phyloP scores from a whole-genome alignment of 1,284 basidiomycete genomes.

The Ceratorhiza oryzae-sativae region DNA sequence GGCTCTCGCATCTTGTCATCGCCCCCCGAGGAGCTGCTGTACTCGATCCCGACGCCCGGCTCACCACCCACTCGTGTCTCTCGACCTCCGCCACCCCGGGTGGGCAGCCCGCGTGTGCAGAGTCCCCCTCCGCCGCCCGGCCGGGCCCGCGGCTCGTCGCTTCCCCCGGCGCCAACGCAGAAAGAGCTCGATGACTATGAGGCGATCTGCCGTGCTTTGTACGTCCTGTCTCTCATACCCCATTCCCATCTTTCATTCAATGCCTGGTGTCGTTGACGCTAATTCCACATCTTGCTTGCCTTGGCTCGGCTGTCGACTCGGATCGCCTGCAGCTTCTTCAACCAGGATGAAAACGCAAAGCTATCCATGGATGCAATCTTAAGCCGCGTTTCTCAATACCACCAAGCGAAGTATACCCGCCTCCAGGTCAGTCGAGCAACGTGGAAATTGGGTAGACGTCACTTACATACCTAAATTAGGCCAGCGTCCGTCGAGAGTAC shows the following conservation, averaged over 20 bases:
- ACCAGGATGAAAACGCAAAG: slow-evolving; percentile 41
- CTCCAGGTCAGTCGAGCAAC: slow-evolving; percentile 42
- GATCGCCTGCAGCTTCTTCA: slow-evolving; percentile 41
- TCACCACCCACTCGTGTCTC: slow-evolving; percentile 16
- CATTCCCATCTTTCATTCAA: slow-evolving; percentile 13
- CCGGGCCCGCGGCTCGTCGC: slow-evolving; percentile 17
- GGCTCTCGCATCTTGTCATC: slow-evolving; percentile 3
- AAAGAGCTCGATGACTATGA: slow-evolving; percentile 42
- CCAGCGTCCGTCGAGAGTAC: slow-evolving; percentile 28
- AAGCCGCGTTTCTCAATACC: slow-evolving; percentile 38
- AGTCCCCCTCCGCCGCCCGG: slow-evolving; percentile 19
- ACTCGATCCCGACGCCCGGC: slow-evolving; percentile 10
- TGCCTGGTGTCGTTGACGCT: slow-evolving; percentile 31
- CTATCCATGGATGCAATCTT: slow-evolving; percentile 41
- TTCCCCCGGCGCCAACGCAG: slow-evolving; percentile 30
- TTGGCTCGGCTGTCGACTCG: slow-evolving; percentile 12
- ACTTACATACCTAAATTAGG: slow-evolving; percentile 1
- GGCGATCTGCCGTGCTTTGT: slow-evolving; percentile 41
- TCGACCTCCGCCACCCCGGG: neutral
- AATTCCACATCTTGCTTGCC: slow-evolving; percentile 12
- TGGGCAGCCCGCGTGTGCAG: slow-evolving; percentile 12
- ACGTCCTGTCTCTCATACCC: slow-evolving; percentile 18
- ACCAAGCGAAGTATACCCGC: slow-evolving; percentile 44
- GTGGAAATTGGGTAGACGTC: neutral
- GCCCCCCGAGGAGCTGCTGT: slow-evolving; percentile 17